These are phyloP conservation scores for Cardiosporidium cionae DNA, from an alignment of 169 alveolate genomes.

Conservation along the genomic window DNA sequence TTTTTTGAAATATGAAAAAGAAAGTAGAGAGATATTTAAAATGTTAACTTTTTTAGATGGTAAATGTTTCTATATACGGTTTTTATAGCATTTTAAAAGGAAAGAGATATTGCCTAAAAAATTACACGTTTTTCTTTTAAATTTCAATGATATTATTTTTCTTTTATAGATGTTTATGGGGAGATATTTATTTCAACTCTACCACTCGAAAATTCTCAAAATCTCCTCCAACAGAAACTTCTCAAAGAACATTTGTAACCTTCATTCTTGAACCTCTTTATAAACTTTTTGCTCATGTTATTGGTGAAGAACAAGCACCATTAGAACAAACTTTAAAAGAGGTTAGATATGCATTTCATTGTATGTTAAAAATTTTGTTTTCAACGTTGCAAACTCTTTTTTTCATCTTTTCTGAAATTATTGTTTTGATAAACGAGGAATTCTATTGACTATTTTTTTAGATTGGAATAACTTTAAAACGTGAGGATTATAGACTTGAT, in stretches of 20 bases:
- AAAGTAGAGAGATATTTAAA: too few relatives aligned
- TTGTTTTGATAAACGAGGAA: neutral
- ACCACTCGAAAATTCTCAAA: constrained; percentile 36
- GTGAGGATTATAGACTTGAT: constrained; percentile 62
- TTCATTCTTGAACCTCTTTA: constrained; percentile 96
- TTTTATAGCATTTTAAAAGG: too few relatives aligned
- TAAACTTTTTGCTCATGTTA: constrained; percentile 86
- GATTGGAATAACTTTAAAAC: constrained; percentile 61
- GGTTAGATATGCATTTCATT: constrained; percentile 10
- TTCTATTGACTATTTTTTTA: too few relatives aligned
- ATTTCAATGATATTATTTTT: neutral
- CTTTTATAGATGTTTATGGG: constrained; percentile 77
- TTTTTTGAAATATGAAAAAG: too few relatives aligned
- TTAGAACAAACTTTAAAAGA: constrained; percentile 75
- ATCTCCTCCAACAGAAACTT: neutral
- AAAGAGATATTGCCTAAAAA: too few relatives aligned
- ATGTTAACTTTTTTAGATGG: too few relatives aligned
- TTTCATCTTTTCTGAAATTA: neutral
- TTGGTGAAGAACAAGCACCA: constrained; percentile 89
- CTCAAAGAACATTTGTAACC: constrained; percentile 86
- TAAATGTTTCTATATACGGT: too few relatives aligned
- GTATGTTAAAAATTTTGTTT: neutral
- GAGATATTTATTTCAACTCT: constrained; percentile 72
- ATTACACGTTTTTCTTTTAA: neutral
- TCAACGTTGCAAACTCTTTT: neutral